A percentile compares a stretch with the other conserved stretches of the same genome.
phyloP scores from a whole-genome alignment of 495 filamentous ascomycete genomes.

The Penicillium egyptiacum region DNA sequence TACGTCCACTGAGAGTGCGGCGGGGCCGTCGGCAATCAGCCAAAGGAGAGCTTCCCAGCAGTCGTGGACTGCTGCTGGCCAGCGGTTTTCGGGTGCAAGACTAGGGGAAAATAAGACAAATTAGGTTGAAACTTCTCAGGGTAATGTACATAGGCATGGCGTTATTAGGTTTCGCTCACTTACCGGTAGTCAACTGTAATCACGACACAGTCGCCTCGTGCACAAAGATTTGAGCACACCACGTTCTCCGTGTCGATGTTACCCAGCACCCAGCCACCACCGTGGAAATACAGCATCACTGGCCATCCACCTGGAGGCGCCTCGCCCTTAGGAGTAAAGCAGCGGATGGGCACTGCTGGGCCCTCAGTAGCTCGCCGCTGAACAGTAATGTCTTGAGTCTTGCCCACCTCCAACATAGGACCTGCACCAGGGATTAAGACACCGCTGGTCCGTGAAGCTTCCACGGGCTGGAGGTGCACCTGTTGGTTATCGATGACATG shows the following conservation, averaged over 20 bases:
- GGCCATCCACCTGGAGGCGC: constrained; percentile 52
- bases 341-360: constrained; percentile 45
- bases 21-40: constrained; percentile 44
- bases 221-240: constrained; percentile 56
- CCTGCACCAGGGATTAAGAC: constrained; percentile 56
- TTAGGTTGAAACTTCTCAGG: background rate
- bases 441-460: constrained; percentile 51
- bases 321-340: constrained; percentile 49
- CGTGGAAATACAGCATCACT: constrained; percentile 57
- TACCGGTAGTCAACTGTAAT: constrained; percentile 59
- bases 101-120: background rate
- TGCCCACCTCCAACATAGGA: constrained; percentile 50
- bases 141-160: background rate
- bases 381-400: constrained; percentile 49
- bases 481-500: constrained; percentile 51
- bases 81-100: constrained; percentile 57
- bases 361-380: constrained; percentile 47
- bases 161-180: constrained; percentile 17
- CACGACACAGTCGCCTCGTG: constrained; percentile 50
- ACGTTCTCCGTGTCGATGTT: constrained; percentile 60
- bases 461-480: constrained; percentile 54
- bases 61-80: constrained; percentile 57
- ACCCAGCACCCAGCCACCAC: constrained; percentile 60
- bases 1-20: constrained; percentile 43
- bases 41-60: constrained; percentile 58